Percentiles rank a stretch among this genome's conserved stretches.
Evolutionary conservation across 148 eudicot species (phyloP).

Genomic region (Vaccinium vitisidaea): DNA sequence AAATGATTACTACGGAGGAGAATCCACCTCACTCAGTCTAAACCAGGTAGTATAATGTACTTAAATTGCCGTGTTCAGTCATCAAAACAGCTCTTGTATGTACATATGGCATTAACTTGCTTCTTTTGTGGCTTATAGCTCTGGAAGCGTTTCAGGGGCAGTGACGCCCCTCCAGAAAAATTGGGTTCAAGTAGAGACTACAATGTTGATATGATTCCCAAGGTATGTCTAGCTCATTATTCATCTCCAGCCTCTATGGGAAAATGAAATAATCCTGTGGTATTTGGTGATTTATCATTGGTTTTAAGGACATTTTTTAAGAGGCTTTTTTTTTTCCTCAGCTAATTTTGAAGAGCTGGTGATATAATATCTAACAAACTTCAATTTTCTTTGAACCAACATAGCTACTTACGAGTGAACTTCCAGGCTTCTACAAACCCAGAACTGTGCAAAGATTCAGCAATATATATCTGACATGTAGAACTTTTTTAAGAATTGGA

Average conservation of each 20-base stretch:
- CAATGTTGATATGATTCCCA: constrained; percentile 93
- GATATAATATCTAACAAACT: not conserved
- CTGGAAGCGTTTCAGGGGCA: constrained; percentile 82
- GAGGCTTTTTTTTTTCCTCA: no score
- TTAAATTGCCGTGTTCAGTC: not conserved
- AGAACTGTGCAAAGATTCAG: no score
- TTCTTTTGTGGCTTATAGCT: constrained; percentile 36
- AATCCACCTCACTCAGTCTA: constrained; percentile 56
- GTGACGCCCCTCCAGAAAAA: constrained; percentile 64
- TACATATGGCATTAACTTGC: constrained; percentile 1
- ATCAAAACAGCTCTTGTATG: not conserved
- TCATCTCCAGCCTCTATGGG: not conserved
- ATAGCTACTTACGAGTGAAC: not conserved
- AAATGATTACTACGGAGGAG: constrained; percentile 62
- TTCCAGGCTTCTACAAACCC: not conserved
- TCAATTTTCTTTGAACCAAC: no score
- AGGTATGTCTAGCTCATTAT: constrained; percentile 37
- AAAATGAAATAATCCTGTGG: not conserved
- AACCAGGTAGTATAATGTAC: constrained; percentile 30
- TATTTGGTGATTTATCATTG: not conserved
- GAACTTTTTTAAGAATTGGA: not conserved
- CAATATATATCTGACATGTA: no score
- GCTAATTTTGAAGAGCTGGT: not conserved
- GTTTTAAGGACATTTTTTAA: no score
- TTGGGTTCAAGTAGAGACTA: constrained; percentile 88